These are phyloP conservation scores for Colletotrichum magnum DNA, from an alignment of 2,329 filamentous ascomycete genomes.

Conservation along the genomic window DNA sequence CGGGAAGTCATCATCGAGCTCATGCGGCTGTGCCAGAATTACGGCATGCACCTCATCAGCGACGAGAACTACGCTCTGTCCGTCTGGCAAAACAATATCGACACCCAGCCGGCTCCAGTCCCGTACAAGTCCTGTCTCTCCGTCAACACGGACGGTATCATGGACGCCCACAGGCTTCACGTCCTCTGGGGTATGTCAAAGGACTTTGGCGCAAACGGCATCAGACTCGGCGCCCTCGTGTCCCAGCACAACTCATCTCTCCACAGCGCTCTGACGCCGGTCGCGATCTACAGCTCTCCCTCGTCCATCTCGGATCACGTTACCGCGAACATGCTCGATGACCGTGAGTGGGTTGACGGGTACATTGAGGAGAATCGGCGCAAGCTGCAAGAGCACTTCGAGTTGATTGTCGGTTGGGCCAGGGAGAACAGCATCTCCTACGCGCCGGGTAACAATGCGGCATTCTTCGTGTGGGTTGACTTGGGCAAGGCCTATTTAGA, in stretches of 20 bases:
- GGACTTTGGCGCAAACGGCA: slow-evolving; percentile 61
- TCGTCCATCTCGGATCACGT: slow-evolving; percentile 30
- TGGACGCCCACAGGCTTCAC: slow-evolving; percentile 56
- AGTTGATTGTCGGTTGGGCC: slow-evolving; percentile 53
- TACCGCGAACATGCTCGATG: slow-evolving; percentile 38
- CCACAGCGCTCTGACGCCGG: slow-evolving; percentile 24
- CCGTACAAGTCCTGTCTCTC: slow-evolving; percentile 60
- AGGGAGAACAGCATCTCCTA: slow-evolving; percentile 59
- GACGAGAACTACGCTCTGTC: slow-evolving; percentile 65
- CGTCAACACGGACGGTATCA: slow-evolving; percentile 50
- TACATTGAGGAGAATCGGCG: slow-evolving; percentile 61
- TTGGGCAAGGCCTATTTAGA: slow-evolving; percentile 66
- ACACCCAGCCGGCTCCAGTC: slow-evolving; percentile 49
- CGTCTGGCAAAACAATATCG: slow-evolving; percentile 56
- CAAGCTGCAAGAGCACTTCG: slow-evolving; percentile 56
- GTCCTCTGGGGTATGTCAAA: slow-evolving; percentile 50
- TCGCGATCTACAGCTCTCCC: slow-evolving; percentile 32
- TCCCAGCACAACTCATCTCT: slow-evolving; percentile 45
- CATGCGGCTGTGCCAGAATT: slow-evolving; percentile 38
- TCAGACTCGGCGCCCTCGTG: slow-evolving; percentile 54
- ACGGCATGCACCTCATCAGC: slow-evolving; percentile 60
- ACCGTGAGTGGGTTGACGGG: slow-evolving; percentile 50
- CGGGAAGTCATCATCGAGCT: slow-evolving; percentile 13
- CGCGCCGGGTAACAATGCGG: slow-evolving; percentile 63
- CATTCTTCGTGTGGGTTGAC: slow-evolving; percentile 69